Conservation (phyloP, 345 rosid species). For the Salix viminalis region DNA sequence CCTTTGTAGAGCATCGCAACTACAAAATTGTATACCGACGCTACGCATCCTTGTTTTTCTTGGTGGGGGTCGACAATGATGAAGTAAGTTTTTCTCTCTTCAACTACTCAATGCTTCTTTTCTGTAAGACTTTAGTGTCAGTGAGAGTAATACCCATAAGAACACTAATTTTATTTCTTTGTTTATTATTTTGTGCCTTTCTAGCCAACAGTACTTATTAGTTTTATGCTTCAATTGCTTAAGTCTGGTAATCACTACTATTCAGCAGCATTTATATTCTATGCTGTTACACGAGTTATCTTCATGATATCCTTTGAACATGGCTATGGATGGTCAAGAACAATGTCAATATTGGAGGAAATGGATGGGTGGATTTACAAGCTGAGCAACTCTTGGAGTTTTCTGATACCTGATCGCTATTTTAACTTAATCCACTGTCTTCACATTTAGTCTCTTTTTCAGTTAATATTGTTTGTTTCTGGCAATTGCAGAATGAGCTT, state of each 20-base stretch:
- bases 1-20: slow-evolving; percentile 96
- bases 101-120: not conserved
- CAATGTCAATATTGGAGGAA: not conserved
- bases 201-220: not conserved
- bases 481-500: slow-evolving; percentile 67
- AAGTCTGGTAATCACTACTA: not conserved
- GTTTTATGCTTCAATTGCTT: not conserved
- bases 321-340: not conserved
- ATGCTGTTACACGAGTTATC: not conserved
- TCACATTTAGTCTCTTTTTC: not conserved
- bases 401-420: not conserved
- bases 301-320: not conserved
- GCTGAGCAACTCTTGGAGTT: not conserved
- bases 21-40: slow-evolving; percentile 94
- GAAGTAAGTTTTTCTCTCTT: slow-evolving; percentile 49
- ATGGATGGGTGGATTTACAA: not conserved
- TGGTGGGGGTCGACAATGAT: slow-evolving; percentile 93
- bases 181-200: not conserved
- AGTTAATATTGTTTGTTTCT: not conserved
- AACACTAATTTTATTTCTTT: not conserved
- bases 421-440: not conserved
- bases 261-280: too few species aligned
- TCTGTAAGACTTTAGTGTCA: not conserved
- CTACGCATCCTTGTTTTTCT: slow-evolving; percentile 88
- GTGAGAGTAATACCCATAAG: not conserved